These are phyloP conservation scores for Phialemoniopsis sp. DNA, from an alignment of 2,329 filamentous ascomycete species.

Conservation along the genomic window DNA sequence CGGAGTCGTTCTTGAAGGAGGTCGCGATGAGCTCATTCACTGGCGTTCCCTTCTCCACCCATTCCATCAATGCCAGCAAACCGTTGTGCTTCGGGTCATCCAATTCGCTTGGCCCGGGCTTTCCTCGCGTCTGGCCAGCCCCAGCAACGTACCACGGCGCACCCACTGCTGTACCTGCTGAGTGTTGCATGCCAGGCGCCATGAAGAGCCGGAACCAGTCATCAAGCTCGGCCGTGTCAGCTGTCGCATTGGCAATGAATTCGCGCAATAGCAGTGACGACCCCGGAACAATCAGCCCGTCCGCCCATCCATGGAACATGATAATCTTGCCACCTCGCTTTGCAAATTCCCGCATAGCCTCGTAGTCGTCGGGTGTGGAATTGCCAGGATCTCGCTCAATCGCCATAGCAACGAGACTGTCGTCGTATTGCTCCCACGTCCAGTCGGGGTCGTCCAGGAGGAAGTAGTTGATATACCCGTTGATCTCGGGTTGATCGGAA, in stretches of 20 bases:
- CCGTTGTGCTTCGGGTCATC: slow-evolving; percentile 27
- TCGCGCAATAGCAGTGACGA: no score
- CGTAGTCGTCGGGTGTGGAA: slow-evolving; percentile 20
- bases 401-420: slow-evolving; percentile 15
- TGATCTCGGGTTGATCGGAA: no score
- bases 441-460: slow-evolving; percentile 20
- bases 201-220: slow-evolving; percentile 44
- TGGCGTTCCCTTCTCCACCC: slow-evolving; percentile 27
- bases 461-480: slow-evolving; percentile 10
- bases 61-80: slow-evolving; percentile 26
- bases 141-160: slow-evolving; percentile 29
- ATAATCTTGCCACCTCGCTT: slow-evolving; percentile 33
- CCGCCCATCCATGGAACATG: slow-evolving; percentile 34
- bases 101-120: slow-evolving; percentile 18
- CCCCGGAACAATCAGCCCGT: slow-evolving; percentile 23
- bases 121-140: slow-evolving; percentile 22
- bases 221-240: slow-evolving; percentile 3
- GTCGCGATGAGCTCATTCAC: slow-evolving; percentile 5
- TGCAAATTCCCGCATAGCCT: slow-evolving; percentile 18
- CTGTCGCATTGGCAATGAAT: no score
- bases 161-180: slow-evolving; percentile 19
- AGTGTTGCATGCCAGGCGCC: slow-evolving; percentile 48
- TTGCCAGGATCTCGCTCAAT: slow-evolving; percentile 18
- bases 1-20: no score
- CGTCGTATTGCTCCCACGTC: slow-evolving; percentile 22